Evolutionary conservation across 441 rosid species (phyloP).

Genomic region (Geranium incanum): DNA sequence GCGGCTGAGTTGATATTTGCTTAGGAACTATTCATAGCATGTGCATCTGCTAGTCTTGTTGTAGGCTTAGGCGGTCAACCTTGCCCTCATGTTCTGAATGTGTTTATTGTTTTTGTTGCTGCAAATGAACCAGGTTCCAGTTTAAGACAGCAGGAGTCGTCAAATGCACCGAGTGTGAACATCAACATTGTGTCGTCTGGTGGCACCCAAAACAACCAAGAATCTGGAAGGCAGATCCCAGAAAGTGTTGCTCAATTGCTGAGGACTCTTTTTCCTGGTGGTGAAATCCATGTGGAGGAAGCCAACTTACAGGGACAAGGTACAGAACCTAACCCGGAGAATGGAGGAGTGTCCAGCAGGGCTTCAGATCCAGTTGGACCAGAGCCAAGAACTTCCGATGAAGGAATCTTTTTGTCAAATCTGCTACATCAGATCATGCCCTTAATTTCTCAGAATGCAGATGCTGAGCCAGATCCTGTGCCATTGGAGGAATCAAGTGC

Average conservation of each 20-base stretch:
- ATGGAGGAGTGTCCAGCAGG: conserved; percentile 23
- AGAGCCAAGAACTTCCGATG: conserved; percentile 36
- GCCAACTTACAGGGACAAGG: conserved; percentile 27
- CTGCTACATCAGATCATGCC: conserved; percentile 62
- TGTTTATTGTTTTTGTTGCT: conserved; percentile 15
- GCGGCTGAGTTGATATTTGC: neutral
- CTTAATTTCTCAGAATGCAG: conserved; percentile 33
- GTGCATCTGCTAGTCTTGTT: neutral
- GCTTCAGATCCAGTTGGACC: conserved; percentile 21
- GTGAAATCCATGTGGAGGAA: conserved; percentile 46
- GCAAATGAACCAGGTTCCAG: conserved; percentile 32
- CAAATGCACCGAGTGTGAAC: conserved; percentile 32
- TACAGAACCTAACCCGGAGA: conserved; percentile 28
- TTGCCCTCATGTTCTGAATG: neutral
- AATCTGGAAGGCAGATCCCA: conserved; percentile 39
- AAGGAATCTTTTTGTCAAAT: conserved; percentile 55
- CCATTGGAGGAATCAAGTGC: conserved; percentile 24
- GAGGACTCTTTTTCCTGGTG: conserved; percentile 49
- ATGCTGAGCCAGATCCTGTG: conserved; percentile 22
- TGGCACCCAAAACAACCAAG: conserved; percentile 37
- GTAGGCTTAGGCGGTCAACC: neutral
- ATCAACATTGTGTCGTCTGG: conserved; percentile 34
- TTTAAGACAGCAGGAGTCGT: conserved; percentile 33
- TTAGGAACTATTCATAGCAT: neutral
- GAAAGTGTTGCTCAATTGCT: conserved; percentile 40